Conservation (phyloP, 2,329 filamentous ascomycete genomes). For the Aspergillus uvarum region DNA sequence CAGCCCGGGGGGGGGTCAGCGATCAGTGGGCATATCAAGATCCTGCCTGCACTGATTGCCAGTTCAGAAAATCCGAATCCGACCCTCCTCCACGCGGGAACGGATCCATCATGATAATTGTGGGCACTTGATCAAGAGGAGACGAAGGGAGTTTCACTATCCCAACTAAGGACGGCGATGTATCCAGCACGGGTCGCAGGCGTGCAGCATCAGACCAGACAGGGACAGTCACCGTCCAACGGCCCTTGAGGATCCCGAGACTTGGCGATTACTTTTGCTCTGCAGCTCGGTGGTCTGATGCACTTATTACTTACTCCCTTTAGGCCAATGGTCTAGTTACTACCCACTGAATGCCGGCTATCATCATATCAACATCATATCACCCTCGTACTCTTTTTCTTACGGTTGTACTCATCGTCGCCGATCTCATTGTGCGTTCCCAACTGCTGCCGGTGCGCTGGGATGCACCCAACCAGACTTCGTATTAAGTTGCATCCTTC, state of each 20-base stretch:
- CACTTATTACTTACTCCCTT: not conserved
- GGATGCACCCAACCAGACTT: not conserved
- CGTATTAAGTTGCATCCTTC: not conserved
- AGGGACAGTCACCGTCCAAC: not conserved
- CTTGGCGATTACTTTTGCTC: not conserved
- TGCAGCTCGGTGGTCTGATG: constrained; percentile 4
- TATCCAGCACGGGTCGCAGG: not conserved
- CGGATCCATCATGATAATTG: constrained; percentile 4
- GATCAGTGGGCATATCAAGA: constrained; percentile 1
- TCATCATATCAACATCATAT: not conserved
- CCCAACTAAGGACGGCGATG: not conserved
- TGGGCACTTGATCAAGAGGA: not conserved
- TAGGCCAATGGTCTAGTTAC: not conserved
- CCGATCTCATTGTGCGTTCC: not conserved
- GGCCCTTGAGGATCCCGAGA: constrained; percentile 6
- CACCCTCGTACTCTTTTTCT: not conserved
- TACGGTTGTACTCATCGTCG: not conserved
- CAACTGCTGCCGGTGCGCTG: not conserved
- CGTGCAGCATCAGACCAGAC: constrained; percentile 7
- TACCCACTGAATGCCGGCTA: not conserved
- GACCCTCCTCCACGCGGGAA: constrained; percentile 10
- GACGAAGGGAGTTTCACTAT: constrained; percentile 6
- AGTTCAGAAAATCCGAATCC: not conserved
- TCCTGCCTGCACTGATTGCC: not conserved
- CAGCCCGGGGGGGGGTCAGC: not conserved